Percentiles rank a stretch among this genome's conserved stretches.
phyloP scores from a whole-genome alignment of 257 asterid genomes.

The Asclepias syriaca region DNA sequence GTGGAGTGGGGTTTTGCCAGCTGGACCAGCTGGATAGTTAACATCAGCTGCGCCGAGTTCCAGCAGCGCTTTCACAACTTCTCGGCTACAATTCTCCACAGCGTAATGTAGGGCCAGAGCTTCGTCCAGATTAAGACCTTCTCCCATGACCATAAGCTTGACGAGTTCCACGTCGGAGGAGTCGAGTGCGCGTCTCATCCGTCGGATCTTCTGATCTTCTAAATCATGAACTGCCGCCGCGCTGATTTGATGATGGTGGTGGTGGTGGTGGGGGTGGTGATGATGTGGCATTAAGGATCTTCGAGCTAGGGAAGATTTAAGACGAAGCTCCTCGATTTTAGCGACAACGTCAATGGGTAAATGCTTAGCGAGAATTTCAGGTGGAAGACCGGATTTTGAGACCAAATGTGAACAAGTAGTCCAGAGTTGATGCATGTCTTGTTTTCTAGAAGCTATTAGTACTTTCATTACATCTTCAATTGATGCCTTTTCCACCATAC shows the following conservation, averaged over 20 bases:
- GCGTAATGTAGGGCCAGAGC: slow-evolving; percentile 85
- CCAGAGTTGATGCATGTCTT: slow-evolving; percentile 88
- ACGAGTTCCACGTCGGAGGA: slow-evolving; percentile 92
- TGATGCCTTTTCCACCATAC: slow-evolving; percentile 90
- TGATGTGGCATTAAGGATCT: slow-evolving; percentile 53
- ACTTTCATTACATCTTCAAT: slow-evolving; percentile 96
- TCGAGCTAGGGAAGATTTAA: slow-evolving; percentile 60
- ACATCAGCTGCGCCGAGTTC: slow-evolving; percentile 97
- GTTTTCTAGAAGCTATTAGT: slow-evolving; percentile 78
- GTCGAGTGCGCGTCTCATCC: slow-evolving; percentile 93
- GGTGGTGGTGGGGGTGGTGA: slow-evolving; percentile 36
- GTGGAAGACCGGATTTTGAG: slow-evolving; percentile 89
- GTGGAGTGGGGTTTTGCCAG: slow-evolving; percentile 83
- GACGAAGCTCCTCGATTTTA: slow-evolving; percentile 86
- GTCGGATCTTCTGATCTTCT: slow-evolving; percentile 78
- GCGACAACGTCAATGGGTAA: slow-evolving; percentile 85
- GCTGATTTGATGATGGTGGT: slow-evolving; percentile 32
- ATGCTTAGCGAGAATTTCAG: slow-evolving; percentile 77
- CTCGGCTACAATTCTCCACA: slow-evolving; percentile 79
- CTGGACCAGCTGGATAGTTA: slow-evolving; percentile 83
- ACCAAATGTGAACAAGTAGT: slow-evolving; percentile 83
- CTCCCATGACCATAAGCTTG: slow-evolving; percentile 99
- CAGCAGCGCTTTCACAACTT: slow-evolving; percentile 75
- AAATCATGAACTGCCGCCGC: slow-evolving; percentile 59
- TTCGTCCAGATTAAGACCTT: slow-evolving; percentile 81